These are phyloP conservation scores for Pelargonium nanum DNA, from an alignment of 345 rosid genomes.

Conservation along the genomic window DNA sequence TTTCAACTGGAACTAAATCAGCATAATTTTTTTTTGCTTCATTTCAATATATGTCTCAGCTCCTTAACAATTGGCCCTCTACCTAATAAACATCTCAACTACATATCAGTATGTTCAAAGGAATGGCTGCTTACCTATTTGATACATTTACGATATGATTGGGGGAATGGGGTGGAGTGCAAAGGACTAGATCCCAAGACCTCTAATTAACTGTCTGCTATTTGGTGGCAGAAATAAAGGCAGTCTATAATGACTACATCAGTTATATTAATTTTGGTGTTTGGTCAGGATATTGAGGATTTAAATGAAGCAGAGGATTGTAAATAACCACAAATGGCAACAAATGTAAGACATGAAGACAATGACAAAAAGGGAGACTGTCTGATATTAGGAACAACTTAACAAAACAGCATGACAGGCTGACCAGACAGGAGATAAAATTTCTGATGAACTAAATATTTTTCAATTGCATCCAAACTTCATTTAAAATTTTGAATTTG, in stretches of 20 bases:
- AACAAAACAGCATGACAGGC: background rate
- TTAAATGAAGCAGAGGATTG: background rate
- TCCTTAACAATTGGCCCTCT: background rate
- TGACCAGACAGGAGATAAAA: too few relatives aligned
- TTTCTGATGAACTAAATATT: too few relatives aligned
- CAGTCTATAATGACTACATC: background rate
- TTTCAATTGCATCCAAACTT: background rate
- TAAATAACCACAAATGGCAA: background rate
- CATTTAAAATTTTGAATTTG: too few relatives aligned
- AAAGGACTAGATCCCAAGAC: background rate
- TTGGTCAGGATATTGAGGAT: background rate
- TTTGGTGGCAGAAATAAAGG: background rate
- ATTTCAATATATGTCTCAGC: background rate
- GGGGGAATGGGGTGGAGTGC: background rate
- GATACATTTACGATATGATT: background rate
- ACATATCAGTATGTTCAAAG: background rate
- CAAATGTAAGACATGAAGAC: background rate
- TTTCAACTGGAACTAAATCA: conserved; percentile 12
- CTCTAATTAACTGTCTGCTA: background rate
- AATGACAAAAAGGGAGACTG: background rate
- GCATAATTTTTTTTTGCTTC: too few relatives aligned
- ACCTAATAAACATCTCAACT: background rate
- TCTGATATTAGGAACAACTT: background rate
- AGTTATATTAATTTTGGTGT: background rate
- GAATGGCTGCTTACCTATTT: background rate